phyloP scores from a whole-genome alignment of 2,329 filamentous ascomycete species.

The Fusarium nurragi region DNA sequence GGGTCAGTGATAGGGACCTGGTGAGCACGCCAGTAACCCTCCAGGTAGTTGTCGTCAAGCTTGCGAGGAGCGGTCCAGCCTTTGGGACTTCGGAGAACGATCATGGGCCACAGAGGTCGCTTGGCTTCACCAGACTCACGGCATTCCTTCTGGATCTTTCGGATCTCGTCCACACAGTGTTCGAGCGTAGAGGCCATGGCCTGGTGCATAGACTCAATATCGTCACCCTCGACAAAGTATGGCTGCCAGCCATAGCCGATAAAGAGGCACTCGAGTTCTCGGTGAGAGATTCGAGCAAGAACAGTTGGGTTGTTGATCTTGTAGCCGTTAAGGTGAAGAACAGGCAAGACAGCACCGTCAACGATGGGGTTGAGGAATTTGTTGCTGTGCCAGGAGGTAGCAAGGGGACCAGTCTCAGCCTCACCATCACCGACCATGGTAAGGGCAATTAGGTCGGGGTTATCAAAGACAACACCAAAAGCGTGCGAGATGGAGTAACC shows the following conservation, averaged over 20 bases:
- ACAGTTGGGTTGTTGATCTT: constrained; percentile 86
- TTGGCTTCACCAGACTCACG: constrained; percentile 75
- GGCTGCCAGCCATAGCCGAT: constrained; percentile 80
- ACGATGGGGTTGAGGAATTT: constrained; percentile 84
- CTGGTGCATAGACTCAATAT: constrained; percentile 79
- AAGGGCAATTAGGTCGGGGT: constrained; percentile 77
- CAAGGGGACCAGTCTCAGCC: constrained; percentile 81
- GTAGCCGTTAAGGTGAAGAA: constrained; percentile 83
- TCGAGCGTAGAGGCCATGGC: constrained; percentile 83
- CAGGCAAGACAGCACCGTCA: constrained; percentile 79
- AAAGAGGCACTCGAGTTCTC: constrained; percentile 76
- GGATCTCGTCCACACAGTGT: constrained; percentile 75
- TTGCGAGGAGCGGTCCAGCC: constrained; percentile 82
- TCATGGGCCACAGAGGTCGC: constrained; percentile 81
- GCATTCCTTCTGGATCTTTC: constrained; percentile 74
- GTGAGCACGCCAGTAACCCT: constrained; percentile 82
- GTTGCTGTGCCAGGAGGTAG: constrained; percentile 83
- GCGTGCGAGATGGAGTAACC: constrained; percentile 85
- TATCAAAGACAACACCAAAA: constrained; percentile 79
- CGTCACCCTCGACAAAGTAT: constrained; percentile 82
- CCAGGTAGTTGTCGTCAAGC: constrained; percentile 74
- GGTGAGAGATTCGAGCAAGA: constrained; percentile 76
- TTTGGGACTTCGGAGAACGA: constrained; percentile 79
- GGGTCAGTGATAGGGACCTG: constrained; percentile 81
- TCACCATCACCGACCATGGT: constrained; percentile 85